Base-by-base conservation (phyloP, 768 basidiomycete genomes). In the Pleurotus platypus region DNA sequence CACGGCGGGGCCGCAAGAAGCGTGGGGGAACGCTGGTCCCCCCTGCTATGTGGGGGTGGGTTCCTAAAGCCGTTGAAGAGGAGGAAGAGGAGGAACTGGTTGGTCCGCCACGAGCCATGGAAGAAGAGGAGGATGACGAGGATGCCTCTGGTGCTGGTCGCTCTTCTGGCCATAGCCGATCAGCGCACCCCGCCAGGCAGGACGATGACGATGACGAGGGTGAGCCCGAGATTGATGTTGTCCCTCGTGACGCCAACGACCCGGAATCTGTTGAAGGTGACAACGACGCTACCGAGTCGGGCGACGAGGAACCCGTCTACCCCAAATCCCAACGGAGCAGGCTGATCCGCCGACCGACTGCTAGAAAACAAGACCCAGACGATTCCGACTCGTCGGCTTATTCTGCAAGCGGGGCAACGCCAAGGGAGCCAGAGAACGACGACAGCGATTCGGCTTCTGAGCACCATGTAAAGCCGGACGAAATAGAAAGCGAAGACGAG, bases 11-110 rank as follows among this genome's bases (percentile, higher is more conserved):
- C 20, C 61, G 65, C 60, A 79, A 74, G 68, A 82, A 83, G 64
- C 79, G 85, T 51, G 81, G 85, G 63, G 39, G 37, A 20, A 86
- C 85, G 56, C 77, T 90, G 58, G 85, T 90, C 1, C 89, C 90
- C 26, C 85, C 85, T 37, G 83, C 83, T 55, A 92, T 92, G 89
- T 92, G 90, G 91, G 89, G 81, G 22, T 93, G 91, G 90, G 89
- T 54, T 54, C 58, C 49, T 43, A 67, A 61, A 22, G 65, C 70
- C 47, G 63, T 63, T 24, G 63, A 64, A 42, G 63, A 63, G 39
- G 64, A 63, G 47, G 60, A 63, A 38, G 51, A 61, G 35, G 64
- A 61, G 4, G 64, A 65, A 57, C 56, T 62, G 7, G 30, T 57
- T 27, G 57, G 55, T n/a, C 53, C 64, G 24, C 55, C 60, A 20